Evolutionary conservation across 441 rosid genomes (phyloP), one percentile per base, ranked within the genome.

Genomic region (Brassica balearica): DNA sequence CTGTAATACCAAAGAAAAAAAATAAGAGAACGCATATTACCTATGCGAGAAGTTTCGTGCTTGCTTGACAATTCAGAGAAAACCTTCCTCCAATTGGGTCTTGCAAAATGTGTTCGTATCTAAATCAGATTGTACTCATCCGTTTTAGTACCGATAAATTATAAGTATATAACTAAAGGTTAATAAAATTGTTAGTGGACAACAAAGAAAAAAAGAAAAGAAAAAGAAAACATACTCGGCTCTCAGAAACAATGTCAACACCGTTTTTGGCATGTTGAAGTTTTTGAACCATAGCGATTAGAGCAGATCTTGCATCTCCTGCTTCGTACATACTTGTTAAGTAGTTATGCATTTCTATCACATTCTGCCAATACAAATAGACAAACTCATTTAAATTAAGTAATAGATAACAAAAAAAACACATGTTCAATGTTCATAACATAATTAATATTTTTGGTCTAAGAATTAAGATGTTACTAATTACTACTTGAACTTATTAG

Each of bases 251-350:
- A 15, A 92, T 82, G 29, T 94, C 98, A 3, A 92, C 88, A 68
- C 97, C 97, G 73, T 94, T 89, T 87, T 89, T 92, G 11, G 97
- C 97, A 74, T 91, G 97, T 71, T 92, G 97, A 69, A 94, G 86
- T 77, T 88, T 90, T 80, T 94, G 98, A 8, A 91, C 91, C 98
- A 92, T 94, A 48, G 85, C 91, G 4, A 92, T 92, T 32, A 94
- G 93, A 0, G 98, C 98, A 12, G 96, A 94, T 80, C 98, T 83
- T 3, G 97, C 98, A 82, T 94, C 98, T 79, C 98, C 98, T 85
- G 91, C 92, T 84, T 90, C 97, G 58, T 94, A 92, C 32, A 94
- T 91, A 74, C 98, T 92, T 15, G 98, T 91, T 76, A 94, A 84
- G 84, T 92, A 94, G 82, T 94, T 94, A 81, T 94, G 98, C 97